A percentile compares a stretch with the other conserved stretches of the same genome.
Conservation (phyloP, 805 yeast genomes). For the Kazachstania africana region DNA sequence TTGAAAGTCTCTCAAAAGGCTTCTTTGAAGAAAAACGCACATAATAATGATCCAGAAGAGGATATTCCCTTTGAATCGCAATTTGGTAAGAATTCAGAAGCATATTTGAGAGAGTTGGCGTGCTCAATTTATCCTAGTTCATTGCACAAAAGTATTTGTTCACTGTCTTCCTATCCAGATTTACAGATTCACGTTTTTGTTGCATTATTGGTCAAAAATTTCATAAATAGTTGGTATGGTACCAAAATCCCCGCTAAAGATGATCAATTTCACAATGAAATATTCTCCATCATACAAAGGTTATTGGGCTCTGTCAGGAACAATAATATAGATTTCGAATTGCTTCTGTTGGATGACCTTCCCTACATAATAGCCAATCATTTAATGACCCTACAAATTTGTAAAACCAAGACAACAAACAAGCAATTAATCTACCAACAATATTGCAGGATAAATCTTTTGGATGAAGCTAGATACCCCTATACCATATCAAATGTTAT, state of each 20-base stretch:
- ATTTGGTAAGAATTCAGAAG: constrained; percentile 12
- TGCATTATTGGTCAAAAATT: constrained; percentile 18
- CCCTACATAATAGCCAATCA: constrained; percentile 18
- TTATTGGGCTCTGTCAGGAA: constrained; percentile 2
- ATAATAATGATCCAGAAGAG: not conserved
- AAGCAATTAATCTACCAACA: constrained; percentile 1
- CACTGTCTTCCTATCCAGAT: constrained; percentile 4
- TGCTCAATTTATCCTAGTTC: constrained; percentile 14
- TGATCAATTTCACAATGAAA: constrained; percentile 10
- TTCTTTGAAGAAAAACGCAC: not conserved
- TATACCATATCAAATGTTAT: constrained; percentile 7
- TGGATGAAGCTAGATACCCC: constrained; percentile 11
- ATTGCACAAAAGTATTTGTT: constrained; percentile 7
- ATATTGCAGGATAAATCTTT: constrained; percentile 8
- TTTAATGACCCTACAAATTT: not conserved
- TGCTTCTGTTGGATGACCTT: constrained; percentile 16
- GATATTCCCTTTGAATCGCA: constrained; percentile 13
- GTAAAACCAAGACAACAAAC: not conserved
- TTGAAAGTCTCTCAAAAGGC: too few relatives aligned
- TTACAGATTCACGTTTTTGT: constrained; percentile 17
- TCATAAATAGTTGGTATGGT: constrained; percentile 23
- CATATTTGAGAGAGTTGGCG: constrained; percentile 19
- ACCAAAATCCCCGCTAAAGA: constrained; percentile 19
- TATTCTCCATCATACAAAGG: constrained; percentile 10
- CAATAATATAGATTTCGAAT: constrained; percentile 7